Evolutionary conservation across 2,329 filamentous ascomycete species (phyloP), one percentile per base, ranked within the genome.

Genomic region (Periglandula ipomoeae): DNA sequence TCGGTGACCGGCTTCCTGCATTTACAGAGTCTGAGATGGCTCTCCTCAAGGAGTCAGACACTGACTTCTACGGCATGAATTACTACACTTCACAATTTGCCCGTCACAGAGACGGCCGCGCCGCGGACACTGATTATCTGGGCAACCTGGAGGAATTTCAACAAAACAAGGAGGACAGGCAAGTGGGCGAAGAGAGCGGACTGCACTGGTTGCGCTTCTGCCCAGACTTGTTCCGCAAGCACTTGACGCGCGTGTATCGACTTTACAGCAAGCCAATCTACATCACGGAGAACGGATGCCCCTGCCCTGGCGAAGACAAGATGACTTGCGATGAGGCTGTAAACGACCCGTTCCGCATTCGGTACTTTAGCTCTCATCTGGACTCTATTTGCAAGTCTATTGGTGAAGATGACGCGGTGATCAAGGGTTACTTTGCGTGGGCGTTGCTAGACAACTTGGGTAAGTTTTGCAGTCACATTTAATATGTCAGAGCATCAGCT

Each of bases 21-120:
- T 66, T 67, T 26, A 58, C 64, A 1, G 30, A 50, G 0, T 50
- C 51, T 0, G 65, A 68, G 4, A 53, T 61, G 24, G 43, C 49
- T 5, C 46, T 65, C 0, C 54, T 67, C 0, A 44, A 50, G 1
- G 53, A 54, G 3, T 56, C 58, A 0, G 56, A 59, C 7, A 58
- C 55, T 3, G 60, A 63, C 45, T 70, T 69, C 46, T 70, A 68
- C 49, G 66, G 66, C 39, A 69, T 69, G 65, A 68, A 70, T 53
- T 65, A 63, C 49, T 70, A 70, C 59, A 68, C 67, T 0, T 62
- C 63, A 0, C 63, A 66, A 47, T 69, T 60, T 47, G 63, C 63
- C 1, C 58, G 57, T 2, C 62, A 66, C 45, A 51, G 56, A 2
- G 39, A 54, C 4, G 47, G 34, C 5, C 54, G 55, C 1, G 54